Evolutionary conservation across 2,329 filamentous ascomycete species (phyloP).

Genomic region (Ophiostoma angusticollis): DNA sequence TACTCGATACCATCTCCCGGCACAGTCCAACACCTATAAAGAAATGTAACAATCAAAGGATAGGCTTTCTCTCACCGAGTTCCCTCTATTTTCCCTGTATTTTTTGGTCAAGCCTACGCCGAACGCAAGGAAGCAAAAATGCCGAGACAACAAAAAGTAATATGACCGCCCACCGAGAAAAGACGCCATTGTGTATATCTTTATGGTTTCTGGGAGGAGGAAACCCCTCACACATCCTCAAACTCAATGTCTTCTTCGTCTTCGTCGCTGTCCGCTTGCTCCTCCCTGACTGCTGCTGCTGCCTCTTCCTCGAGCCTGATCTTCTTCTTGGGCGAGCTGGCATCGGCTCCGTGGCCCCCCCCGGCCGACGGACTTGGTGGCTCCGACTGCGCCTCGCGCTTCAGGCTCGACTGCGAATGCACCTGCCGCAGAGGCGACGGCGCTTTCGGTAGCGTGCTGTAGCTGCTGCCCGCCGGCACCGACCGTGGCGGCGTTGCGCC

Average conservation of each 20-base stretch:
- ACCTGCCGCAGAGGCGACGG: conserved; percentile 19
- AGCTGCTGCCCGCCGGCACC: neutral
- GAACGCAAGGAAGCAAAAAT: no score
- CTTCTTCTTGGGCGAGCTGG: conserved; percentile 44
- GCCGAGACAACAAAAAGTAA: neutral
- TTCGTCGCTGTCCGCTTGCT: conserved; percentile 34
- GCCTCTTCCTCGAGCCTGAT: conserved; percentile 42
- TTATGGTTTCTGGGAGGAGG: neutral
- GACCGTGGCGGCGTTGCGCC: neutral
- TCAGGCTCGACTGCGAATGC: conserved; percentile 19
- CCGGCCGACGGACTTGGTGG: conserved; percentile 12
- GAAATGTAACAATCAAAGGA: neutral
- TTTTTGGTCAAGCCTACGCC: no score
- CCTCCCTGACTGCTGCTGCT: conserved; percentile 17
- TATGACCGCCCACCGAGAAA: no score
- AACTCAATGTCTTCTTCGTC: conserved; percentile 44
- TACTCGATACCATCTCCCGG: conserved; percentile 5
- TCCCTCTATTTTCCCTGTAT: neutral
- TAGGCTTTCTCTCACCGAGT: neutral
- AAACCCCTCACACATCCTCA: conserved; percentile 37
- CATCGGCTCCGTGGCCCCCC: conserved; percentile 21
- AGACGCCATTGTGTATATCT: neutral
- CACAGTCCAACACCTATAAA: no score
- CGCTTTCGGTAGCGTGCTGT: conserved; percentile 10
- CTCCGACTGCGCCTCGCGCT: conserved; percentile 21